phyloP scores from a whole-genome alignment of 345 rosid species.

The Acer saccharum region DNA sequence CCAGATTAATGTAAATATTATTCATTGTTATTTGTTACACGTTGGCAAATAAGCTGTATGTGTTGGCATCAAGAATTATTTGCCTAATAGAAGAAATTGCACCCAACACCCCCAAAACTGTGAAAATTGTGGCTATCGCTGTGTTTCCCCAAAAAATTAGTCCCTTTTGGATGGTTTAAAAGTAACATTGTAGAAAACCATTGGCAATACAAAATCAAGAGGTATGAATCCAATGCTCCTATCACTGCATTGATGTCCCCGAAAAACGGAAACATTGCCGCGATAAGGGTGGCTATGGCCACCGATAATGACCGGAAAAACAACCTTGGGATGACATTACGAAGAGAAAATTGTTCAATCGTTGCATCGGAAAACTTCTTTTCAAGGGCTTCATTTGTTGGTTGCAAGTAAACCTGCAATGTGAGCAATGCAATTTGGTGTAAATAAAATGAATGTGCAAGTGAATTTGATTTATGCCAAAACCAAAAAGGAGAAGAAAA shows the following conservation, averaged over 20 bases:
- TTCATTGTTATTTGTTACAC: neutral
- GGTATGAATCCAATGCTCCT: constrained; percentile 40
- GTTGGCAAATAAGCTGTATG: constrained; percentile 29
- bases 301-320: constrained; percentile 22
- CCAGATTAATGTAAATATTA: neutral
- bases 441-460: neutral
- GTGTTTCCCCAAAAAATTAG: constrained; percentile 20
- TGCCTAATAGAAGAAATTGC: constrained; percentile 26
- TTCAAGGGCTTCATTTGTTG: constrained; percentile 32
- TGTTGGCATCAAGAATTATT: constrained; percentile 26
- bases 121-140: constrained; percentile 9
- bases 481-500: too few species aligned
- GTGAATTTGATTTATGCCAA: too few species aligned
- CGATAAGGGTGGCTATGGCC: constrained; percentile 8
- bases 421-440: neutral
- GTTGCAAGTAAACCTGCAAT: constrained; percentile 29
- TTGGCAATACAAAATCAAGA: constrained; percentile 28
- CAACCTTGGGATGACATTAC: constrained; percentile 29
- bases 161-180: constrained; percentile 26
- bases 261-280: constrained; percentile 29
- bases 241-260: constrained; percentile 30
- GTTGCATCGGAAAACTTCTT: constrained; percentile 18
- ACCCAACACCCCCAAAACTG: constrained; percentile 10
- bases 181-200: constrained; percentile 29
- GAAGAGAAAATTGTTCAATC: constrained; percentile 18